phyloP scores from a whole-genome alignment of 345 rosid genomes.

The Raphanus sativus region DNA sequence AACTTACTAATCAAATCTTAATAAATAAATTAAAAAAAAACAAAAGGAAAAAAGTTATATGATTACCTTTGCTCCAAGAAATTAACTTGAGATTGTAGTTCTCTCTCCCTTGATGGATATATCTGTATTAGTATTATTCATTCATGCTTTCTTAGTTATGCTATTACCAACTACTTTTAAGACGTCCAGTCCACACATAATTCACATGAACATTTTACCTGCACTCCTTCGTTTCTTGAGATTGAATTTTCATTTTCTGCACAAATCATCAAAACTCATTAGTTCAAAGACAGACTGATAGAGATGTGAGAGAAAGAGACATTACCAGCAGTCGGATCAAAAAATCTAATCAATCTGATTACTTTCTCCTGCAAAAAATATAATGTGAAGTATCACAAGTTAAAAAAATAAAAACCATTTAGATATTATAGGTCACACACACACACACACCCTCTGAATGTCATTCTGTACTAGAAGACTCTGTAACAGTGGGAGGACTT shows the following conservation, averaged over 20 bases:
- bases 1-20: not conserved
- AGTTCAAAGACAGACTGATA: constrained; percentile 33
- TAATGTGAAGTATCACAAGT: not conserved
- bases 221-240: constrained; percentile 12
- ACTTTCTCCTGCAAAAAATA: constrained; percentile 72
- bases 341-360: constrained; percentile 58
- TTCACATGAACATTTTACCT: constrained; percentile 18
- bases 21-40: not conserved
- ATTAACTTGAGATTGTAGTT: constrained; percentile 59
- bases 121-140: constrained; percentile 35
- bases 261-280: constrained; percentile 23
- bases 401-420: not conserved
- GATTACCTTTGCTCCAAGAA: constrained; percentile 75
- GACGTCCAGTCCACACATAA: not conserved
- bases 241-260: constrained; percentile 13
- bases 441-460: constrained; percentile 52
- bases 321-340: constrained; percentile 68
- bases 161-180: not conserved
- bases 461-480: constrained; percentile 71
- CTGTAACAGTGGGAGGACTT: constrained; percentile 67
- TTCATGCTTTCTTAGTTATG: not conserved
- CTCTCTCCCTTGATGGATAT: constrained; percentile 60
- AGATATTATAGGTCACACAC: constrained; percentile 5
- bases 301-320: constrained; percentile 3
- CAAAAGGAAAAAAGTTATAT: not conserved